These are phyloP conservation scores for Torulaspora quercuum DNA, from an alignment of 805 yeast genomes.

Conservation along the genomic window DNA sequence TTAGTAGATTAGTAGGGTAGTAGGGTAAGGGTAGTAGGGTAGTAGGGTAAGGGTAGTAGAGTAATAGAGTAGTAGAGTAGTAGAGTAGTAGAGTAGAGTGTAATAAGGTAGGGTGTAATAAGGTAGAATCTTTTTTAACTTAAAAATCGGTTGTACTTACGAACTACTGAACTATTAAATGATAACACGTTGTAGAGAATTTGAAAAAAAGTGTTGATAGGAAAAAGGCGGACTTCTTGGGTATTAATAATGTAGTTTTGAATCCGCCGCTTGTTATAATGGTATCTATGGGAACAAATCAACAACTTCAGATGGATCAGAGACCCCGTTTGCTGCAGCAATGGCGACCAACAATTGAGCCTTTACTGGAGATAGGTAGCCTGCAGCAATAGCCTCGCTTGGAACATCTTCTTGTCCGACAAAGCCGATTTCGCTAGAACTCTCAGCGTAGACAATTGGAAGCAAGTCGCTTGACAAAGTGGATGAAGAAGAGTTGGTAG, in stretches of 20 bases:
- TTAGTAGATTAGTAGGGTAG: no score
- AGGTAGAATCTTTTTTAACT: no score
- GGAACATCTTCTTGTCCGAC: constrained; percentile 24
- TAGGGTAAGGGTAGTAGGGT: no score
- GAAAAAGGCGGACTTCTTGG: constrained; percentile 5
- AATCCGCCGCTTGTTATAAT: no score
- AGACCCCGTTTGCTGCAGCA: constrained; percentile 31
- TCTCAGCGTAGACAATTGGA: constrained; percentile 34
- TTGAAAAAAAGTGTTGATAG: constrained; percentile 1
- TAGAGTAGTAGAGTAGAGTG: no score
- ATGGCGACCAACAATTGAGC: constrained; percentile 33
- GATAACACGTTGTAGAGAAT: no score
- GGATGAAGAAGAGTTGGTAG: constrained; percentile 22
- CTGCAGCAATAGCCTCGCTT: constrained; percentile 30
- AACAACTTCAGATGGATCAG: constrained; percentile 4
- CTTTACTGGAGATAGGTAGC: constrained; percentile 33
- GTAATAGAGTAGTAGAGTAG: no score
- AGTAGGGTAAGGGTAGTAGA: no score
- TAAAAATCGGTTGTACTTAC: no score
- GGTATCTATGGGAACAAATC: constrained; percentile 14
- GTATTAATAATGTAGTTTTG: constrained; percentile 4
- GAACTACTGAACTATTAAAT: no score
- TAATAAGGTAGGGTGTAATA: no score
- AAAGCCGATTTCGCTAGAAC: constrained; percentile 18
- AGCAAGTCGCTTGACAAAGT: constrained; percentile 15